Evolutionary conservation across 2,329 filamentous ascomycete genomes (phyloP).

Genomic region (Fusarium irregulare): DNA sequence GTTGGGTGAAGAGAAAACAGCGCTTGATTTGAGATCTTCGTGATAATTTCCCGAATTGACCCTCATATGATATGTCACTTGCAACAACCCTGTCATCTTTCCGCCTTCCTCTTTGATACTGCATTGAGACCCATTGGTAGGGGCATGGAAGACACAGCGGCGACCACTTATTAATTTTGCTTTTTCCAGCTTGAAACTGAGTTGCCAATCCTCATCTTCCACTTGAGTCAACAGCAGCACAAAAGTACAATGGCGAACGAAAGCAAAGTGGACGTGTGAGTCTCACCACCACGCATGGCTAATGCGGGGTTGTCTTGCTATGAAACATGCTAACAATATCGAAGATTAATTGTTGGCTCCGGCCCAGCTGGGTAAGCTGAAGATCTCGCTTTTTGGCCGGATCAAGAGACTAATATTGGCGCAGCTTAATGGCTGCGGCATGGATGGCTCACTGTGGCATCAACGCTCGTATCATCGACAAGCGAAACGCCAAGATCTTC

Average conservation of each 20-base stretch:
- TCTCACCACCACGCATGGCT: no score
- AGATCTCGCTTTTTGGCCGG: not conserved
- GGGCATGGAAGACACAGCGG: no score
- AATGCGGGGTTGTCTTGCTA: not conserved
- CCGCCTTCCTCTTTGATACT: not conserved
- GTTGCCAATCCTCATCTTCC: not conserved
- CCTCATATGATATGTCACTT: not conserved
- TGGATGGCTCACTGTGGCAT: slow-evolving; percentile 6
- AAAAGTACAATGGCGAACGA: not conserved
- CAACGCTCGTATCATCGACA: not conserved
- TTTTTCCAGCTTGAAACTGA: not conserved
- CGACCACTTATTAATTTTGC: not conserved
- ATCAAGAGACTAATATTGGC: not conserved
- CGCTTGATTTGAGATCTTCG: not conserved
- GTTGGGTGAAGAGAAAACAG: not conserved
- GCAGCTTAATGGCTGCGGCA: not conserved
- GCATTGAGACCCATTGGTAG: not conserved
- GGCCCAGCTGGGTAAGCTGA: not conserved
- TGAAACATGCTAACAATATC: not conserved
- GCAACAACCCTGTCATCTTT: not conserved
- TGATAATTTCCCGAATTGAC: not conserved
- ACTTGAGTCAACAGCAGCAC: not conserved
- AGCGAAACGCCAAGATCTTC: slow-evolving; percentile 2
- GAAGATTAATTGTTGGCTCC: not conserved
- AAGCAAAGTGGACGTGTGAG: not conserved